These are phyloP conservation scores for Teratosphaeriaceae sp. DNA, from an alignment of 2,329 filamentous ascomycete species.

Conservation along the genomic window DNA sequence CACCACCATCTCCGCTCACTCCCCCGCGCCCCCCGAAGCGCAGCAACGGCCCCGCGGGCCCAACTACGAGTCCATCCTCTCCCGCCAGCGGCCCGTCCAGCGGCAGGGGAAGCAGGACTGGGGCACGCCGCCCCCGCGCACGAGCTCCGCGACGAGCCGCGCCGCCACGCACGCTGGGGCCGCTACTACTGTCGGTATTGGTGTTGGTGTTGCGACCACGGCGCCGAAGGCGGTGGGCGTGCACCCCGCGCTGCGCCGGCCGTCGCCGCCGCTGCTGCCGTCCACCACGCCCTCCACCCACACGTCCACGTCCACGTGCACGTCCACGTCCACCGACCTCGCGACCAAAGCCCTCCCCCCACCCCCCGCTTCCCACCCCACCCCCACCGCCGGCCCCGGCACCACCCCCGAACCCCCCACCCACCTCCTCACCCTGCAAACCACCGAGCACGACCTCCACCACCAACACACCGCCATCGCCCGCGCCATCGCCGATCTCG, in stretches of 20 bases:
- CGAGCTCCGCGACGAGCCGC: constrained; percentile 6
- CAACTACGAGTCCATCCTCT: constrained; percentile 28
- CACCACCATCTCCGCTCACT: neutral
- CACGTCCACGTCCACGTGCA: neutral
- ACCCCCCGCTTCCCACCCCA: constrained; percentile 20
- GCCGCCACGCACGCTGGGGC: constrained; percentile 4
- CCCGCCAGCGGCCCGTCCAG: constrained; percentile 25
- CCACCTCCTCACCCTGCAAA: constrained; percentile 60
- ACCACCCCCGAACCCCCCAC: constrained; percentile 16
- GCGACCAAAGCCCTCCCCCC: constrained; percentile 24
- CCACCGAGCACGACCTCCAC: constrained; percentile 56
- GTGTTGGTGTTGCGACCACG: neutral
- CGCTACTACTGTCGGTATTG: too few species aligned
- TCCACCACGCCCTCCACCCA: neutral
- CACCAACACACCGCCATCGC: constrained; percentile 66
- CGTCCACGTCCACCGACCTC: constrained; percentile 1
- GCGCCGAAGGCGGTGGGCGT: neutral
- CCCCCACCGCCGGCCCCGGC: neutral
- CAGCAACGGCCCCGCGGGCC: constrained; percentile 8
- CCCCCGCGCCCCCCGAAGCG: neutral
- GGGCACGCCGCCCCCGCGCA: constrained; percentile 21
- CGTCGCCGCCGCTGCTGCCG: neutral
- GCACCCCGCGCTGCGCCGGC: constrained; percentile 3
- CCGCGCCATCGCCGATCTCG: constrained; percentile 68
- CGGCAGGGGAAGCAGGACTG: constrained; percentile 22